Percentiles rank a stretch among this genome's conserved stretches.
Conservation (phyloP, 1,284 basidiomycete genomes). For the Rhodotorula sp. region DNA sequence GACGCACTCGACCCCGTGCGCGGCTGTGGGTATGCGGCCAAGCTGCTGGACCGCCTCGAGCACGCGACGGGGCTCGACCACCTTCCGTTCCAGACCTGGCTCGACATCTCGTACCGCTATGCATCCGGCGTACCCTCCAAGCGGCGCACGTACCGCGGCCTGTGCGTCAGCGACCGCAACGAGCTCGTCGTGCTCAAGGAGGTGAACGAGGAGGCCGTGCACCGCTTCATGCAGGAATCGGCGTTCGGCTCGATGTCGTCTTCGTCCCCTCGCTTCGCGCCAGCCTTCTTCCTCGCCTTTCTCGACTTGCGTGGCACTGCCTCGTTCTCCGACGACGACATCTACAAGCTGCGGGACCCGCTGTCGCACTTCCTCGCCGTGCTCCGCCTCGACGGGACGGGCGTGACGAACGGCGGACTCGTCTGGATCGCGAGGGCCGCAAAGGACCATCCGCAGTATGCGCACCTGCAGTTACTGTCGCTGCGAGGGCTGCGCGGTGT, state of each 20-base stretch:
- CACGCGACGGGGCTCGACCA: background rate
- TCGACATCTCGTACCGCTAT: constrained; percentile 17
- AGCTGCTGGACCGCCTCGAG: constrained; percentile 4
- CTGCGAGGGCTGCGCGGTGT: constrained; percentile 7
- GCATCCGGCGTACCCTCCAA: constrained; percentile 1
- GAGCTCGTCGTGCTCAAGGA: constrained; percentile 20
- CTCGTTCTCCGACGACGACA: constrained; percentile 23
- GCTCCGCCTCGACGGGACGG: constrained; percentile 27
- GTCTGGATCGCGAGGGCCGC: constrained; percentile 26
- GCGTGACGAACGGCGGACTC: constrained; percentile 24
- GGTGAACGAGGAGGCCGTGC: constrained; percentile 12
- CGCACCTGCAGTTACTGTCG: constrained; percentile 14
- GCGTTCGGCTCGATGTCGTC: background rate
- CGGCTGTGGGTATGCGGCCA: background rate
- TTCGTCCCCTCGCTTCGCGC: background rate
- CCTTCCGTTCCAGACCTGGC: constrained; percentile 30
- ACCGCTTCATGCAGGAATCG: background rate
- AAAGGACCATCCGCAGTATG: constrained; percentile 5
- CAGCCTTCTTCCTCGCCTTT: constrained; percentile 30
- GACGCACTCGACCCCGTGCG: constrained; percentile 10
- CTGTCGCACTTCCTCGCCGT: constrained; percentile 28
- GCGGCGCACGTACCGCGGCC: constrained; percentile 25
- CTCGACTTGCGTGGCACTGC: constrained; percentile 27
- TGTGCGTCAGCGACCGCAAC: constrained; percentile 11
- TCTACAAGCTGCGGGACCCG: constrained; percentile 26